These are phyloP conservation scores for Oryza meyeriana DNA, from an alignment of 176 grass and related monocot species.

Conservation along the genomic window DNA sequence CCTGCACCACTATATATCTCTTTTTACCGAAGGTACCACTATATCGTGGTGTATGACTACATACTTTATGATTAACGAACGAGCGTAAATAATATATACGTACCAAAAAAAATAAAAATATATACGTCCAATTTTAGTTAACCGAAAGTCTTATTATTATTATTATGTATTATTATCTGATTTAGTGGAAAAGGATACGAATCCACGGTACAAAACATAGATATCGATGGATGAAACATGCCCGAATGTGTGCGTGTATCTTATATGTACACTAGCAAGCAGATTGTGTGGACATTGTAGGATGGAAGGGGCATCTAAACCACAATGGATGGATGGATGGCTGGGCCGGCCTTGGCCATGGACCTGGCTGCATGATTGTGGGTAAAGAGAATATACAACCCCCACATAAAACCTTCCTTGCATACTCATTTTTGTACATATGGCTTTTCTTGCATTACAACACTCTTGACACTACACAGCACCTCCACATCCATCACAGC, in stretches of 20 bases:
- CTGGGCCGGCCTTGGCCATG: background rate
- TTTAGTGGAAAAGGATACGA: background rate
- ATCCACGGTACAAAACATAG: background rate
- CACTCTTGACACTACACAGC: constrained; percentile 33
- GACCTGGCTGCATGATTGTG: constrained; percentile 37
- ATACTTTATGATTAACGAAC: background rate
- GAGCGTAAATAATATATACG: background rate
- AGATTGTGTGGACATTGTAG: constrained; percentile 36
- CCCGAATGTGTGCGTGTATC: background rate
- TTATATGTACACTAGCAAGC: background rate
- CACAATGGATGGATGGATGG: background rate
- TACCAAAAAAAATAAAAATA: no score
- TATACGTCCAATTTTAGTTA: background rate
- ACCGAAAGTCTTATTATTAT: background rate
- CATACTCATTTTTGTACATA: constrained; percentile 10
- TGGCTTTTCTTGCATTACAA: constrained; percentile 26
- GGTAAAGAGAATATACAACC: constrained; percentile 50
- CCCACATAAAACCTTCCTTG: constrained; percentile 68
- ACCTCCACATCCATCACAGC: constrained; percentile 4
- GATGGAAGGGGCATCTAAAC: constrained; percentile 36
- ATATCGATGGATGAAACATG: background rate
- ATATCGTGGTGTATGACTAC: no score
- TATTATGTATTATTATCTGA: background rate
- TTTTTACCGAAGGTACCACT: no score
- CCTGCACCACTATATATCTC: no score